These are phyloP conservation scores for Candida cerambycidarum DNA, from an alignment of 805 yeast genomes.

Conservation along the genomic window DNA sequence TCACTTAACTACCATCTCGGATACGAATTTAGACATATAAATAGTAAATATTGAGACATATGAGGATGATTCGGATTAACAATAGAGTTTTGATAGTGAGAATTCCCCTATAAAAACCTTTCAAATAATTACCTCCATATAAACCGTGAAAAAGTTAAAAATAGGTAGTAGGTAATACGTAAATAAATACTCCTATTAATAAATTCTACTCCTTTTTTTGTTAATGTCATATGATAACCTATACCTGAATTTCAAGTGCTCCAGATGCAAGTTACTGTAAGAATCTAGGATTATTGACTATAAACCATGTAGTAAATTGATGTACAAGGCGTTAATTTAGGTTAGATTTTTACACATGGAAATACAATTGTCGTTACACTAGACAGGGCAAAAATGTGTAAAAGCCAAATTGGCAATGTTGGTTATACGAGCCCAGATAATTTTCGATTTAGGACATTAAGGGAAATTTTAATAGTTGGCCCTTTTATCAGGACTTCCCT, in stretches of 20 bases:
- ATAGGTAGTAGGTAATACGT: too few relatives aligned
- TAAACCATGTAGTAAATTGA: too few relatives aligned
- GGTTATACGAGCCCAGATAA: conserved; percentile 14
- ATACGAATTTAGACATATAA: background rate
- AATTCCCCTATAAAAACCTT: conserved; percentile 3
- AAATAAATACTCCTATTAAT: too few relatives aligned
- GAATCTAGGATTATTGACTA: too few relatives aligned
- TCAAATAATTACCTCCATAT: background rate
- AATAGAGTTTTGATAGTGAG: background rate
- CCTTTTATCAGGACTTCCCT: conserved; percentile 5
- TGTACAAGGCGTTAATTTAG: background rate
- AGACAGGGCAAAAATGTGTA: conserved; percentile 1
- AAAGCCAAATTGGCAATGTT: conserved; percentile 6
- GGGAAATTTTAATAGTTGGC: background rate
- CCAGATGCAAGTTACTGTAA: background rate
- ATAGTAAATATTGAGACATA: background rate
- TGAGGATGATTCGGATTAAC: conserved; percentile 1
- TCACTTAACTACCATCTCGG: too few relatives aligned
- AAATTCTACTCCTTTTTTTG: too few relatives aligned
- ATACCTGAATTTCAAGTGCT: background rate
- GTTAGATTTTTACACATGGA: background rate
- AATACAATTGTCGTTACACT: background rate
- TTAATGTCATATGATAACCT: background rate
- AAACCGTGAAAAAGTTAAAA: conserved; percentile 2
- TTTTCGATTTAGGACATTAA: conserved; percentile 4